phyloP scores from a whole-genome alignment of 2,329 filamentous ascomycete genomes.

The Ophiocordyceps unilateralis region DNA sequence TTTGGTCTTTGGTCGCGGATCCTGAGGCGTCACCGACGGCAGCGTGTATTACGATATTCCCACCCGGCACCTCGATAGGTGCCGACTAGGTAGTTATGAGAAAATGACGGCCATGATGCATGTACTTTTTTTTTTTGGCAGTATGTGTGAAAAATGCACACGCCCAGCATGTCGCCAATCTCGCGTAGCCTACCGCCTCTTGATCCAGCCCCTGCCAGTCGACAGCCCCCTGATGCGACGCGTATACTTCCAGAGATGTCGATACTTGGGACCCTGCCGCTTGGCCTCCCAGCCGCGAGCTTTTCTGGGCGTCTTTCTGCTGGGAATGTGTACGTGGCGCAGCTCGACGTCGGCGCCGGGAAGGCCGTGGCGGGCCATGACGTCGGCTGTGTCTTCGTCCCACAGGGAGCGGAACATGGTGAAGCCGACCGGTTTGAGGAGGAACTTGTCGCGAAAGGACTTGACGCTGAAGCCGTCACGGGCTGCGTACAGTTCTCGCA shows the following conservation, averaged over 20 bases:
- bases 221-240: conserved; percentile 35
- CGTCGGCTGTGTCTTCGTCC: conserved; percentile 73
- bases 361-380: conserved; percentile 68
- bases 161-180: too few species aligned
- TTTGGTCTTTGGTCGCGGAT: not conserved
- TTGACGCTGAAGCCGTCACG: conserved; percentile 61
- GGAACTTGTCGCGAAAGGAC: conserved; percentile 53
- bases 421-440: conserved; percentile 58
- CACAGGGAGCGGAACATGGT: conserved; percentile 78
- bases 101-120: not conserved
- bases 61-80: not conserved
- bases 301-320: conserved; percentile 43
- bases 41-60: not conserved
- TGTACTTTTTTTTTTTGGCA: too few species aligned
- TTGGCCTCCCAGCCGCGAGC: conserved; percentile 49
- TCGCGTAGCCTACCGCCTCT: conserved; percentile 14
- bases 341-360: conserved; percentile 70
- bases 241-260: conserved; percentile 46
- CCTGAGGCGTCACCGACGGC: not conserved
- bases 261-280: conserved; percentile 47
- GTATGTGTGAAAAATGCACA: too few species aligned
- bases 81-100: not conserved
- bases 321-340: conserved; percentile 60
- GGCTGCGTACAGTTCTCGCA: conserved; percentile 32
- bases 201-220: conserved; percentile 23